phyloP scores from a whole-genome alignment of 176 grass and related monocot genomes.

The Canna indica region DNA sequence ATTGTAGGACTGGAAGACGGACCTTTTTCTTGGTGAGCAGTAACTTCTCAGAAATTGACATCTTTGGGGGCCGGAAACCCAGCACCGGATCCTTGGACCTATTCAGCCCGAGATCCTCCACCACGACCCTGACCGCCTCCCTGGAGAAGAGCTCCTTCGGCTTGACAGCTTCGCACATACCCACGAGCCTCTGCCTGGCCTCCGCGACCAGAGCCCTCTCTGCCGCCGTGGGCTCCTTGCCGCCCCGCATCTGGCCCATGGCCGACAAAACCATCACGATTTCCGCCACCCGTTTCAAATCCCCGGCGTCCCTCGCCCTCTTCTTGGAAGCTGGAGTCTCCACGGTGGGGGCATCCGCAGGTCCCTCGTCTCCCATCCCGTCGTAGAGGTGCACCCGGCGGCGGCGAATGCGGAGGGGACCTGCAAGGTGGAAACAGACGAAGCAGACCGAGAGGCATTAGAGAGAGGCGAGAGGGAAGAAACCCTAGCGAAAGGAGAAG shows the following conservation, averaged over 20 bases:
- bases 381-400: constrained; percentile 6
- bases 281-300: constrained; percentile 75
- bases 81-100: constrained; percentile 54
- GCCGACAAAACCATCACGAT: constrained; percentile 90
- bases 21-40: constrained; percentile 93
- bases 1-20: not conserved
- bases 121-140: constrained; percentile 68
- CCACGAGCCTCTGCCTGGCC: constrained; percentile 55
- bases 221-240: constrained; percentile 58
- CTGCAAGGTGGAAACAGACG: constrained; percentile 12
- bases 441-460: constrained; percentile 13
- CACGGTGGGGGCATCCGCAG: not conserved
- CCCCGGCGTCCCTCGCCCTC: constrained; percentile 22
- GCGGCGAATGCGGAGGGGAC: not conserved
- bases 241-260: constrained; percentile 57
- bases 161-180: constrained; percentile 35
- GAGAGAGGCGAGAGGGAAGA: not conserved
- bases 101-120: constrained; percentile 90
- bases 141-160: constrained; percentile 92
- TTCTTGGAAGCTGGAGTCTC: not conserved
- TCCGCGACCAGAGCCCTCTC: constrained; percentile 79
- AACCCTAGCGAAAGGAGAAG: constrained; percentile 29
- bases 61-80: constrained; percentile 68
- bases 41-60: constrained; percentile 79
- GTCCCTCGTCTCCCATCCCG: constrained; percentile 22